Conservation (phyloP, 139 green algal species). For the Coccomyxa sp. region DNA sequence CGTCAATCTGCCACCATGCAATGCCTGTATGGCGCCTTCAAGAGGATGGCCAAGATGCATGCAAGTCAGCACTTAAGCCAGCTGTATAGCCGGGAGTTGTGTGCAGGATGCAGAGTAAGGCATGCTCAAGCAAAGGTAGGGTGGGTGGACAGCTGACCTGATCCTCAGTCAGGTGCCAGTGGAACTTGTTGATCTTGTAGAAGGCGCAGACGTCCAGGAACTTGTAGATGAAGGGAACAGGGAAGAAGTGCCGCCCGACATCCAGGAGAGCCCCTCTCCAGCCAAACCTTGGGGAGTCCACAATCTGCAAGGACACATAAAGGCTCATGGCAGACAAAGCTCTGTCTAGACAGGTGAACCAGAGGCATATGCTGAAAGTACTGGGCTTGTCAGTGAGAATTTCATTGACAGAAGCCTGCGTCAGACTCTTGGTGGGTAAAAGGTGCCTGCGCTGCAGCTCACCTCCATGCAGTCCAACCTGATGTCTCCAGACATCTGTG, state of each 20-base stretch:
- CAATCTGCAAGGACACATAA: conserved; percentile 21
- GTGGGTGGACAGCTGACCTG: conserved; percentile 25
- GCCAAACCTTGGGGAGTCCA: conserved; percentile 43
- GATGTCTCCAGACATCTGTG: conserved; percentile 2
- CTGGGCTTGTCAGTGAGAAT: not conserved
- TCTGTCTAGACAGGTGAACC: not conserved
- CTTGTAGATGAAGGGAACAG: conserved; percentile 40
- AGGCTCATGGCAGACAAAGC: not conserved
- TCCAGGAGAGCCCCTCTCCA: conserved; percentile 63
- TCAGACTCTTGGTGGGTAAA: not conserved
- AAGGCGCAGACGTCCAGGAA: conserved; percentile 51
- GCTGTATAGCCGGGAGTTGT: not conserved
- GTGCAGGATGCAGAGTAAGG: not conserved
- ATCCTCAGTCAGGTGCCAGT: conserved; percentile 68
- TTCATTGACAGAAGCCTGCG: not conserved
- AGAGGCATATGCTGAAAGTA: not conserved
- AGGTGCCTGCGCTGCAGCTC: not conserved
- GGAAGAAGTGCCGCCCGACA: conserved; percentile 54
- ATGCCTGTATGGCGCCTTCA: too few species aligned
- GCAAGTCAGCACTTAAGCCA: not conserved
- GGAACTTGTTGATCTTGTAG: conserved; percentile 60
- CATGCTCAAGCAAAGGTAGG: not conserved
- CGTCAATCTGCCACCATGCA: too few species aligned
- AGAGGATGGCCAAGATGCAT: too few species aligned
- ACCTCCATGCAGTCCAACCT: conserved; percentile 3